Evolutionary conservation across 2,329 filamentous ascomycete genomes (phyloP).

Genomic region (Fusarium avenaceum): DNA sequence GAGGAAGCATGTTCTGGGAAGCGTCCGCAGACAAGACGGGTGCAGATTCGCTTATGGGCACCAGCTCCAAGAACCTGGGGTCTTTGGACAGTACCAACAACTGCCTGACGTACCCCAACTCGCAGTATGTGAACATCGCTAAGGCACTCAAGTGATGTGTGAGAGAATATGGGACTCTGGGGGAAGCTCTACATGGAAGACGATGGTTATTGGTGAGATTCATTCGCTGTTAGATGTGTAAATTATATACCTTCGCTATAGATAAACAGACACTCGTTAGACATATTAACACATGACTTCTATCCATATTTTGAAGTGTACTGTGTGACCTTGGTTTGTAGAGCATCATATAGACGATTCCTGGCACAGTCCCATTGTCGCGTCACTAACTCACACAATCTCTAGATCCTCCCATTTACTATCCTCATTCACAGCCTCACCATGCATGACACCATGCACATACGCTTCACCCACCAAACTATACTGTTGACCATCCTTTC

Average conservation of each 20-base stretch:
- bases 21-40: slow-evolving; percentile 74
- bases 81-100: slow-evolving; percentile 62
- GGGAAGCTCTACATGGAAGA: neutral
- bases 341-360: too few species aligned
- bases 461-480: neutral
- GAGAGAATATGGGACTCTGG: neutral
- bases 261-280: neutral
- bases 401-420: neutral
- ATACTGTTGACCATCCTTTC: neutral
- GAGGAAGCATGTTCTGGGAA: slow-evolving; percentile 90
- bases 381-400: neutral
- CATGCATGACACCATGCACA: slow-evolving; percentile 4
- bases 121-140: slow-evolving; percentile 66
- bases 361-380: too few species aligned
- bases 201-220: neutral
- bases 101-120: slow-evolving; percentile 64
- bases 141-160: slow-evolving; percentile 6
- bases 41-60: slow-evolving; percentile 70
- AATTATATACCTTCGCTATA: neutral
- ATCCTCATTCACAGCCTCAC: neutral
- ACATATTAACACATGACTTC: neutral
- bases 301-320: too few species aligned
- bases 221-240: neutral
- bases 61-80: slow-evolving; percentile 57
- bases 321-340: too few species aligned